Conservation (phyloP, 2,329 filamentous ascomycete genomes). For the Fusarium keratoplasticum region DNA sequence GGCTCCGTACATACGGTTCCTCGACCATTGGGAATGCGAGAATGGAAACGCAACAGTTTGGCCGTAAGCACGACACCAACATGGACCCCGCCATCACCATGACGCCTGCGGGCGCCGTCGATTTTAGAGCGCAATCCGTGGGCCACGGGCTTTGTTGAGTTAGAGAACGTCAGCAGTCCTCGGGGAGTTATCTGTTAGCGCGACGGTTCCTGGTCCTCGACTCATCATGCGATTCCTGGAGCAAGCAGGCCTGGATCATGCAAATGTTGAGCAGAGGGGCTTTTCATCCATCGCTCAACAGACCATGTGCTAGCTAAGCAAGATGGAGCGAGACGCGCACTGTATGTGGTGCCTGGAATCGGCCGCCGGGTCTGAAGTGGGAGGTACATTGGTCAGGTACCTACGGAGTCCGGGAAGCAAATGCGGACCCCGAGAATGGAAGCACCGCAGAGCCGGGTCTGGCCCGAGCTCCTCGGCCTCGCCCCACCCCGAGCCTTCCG, state of each 20-base stretch:
- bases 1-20: neutral
- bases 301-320: neutral
- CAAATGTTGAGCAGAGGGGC: conserved; percentile 1
- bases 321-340: neutral
- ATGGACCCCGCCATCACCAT: conserved; percentile 18
- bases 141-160: neutral
- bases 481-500: conserved; percentile 11
- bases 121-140: neutral
- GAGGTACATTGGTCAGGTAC: neutral
- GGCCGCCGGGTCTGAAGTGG: neutral
- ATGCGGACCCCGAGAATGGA: conserved; percentile 13
- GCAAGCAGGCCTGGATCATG: neutral
- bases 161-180: neutral
- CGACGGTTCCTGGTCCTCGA: neutral
- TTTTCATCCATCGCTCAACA: neutral
- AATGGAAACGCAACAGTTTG: conserved; percentile 3
- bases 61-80: conserved; percentile 17
- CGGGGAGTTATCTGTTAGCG: neutral
- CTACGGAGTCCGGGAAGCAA: conserved; percentile 3
- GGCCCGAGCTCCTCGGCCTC: conserved; percentile 27
- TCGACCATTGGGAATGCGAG: neutral
- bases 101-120: neutral
- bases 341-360: neutral
- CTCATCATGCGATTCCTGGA: conserved; percentile 1
- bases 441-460: conserved; percentile 12